Evolutionary conservation across 208 protist genomes (phyloP).

Genomic region (Spongospora subterranea): DNA sequence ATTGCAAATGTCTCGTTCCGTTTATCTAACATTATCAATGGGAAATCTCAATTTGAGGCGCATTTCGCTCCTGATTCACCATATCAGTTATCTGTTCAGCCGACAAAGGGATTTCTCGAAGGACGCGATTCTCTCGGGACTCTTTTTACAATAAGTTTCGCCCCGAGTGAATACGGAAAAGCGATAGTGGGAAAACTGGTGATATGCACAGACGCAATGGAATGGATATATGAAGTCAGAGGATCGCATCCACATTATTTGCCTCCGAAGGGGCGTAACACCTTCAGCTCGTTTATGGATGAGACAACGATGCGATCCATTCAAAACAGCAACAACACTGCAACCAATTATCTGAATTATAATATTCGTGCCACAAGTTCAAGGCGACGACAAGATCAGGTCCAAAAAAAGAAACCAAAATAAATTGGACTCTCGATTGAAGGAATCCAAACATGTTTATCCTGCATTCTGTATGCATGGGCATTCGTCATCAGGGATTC

Average conservation of each 20-base stretch:
- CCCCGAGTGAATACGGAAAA: not conserved
- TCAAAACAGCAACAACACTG: not conserved
- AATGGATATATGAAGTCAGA: slow-evolving; percentile 15
- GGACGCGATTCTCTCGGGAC: not conserved
- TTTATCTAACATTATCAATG: not conserved
- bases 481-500: no score
- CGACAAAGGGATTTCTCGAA: not conserved
- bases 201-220: slow-evolving; percentile 26
- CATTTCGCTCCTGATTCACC: not conserved
- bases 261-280: not conserved
- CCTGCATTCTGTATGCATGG: no score
- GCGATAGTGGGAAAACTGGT: not conserved
- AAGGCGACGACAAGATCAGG: not conserved
- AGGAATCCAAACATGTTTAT: no score
- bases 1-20: slow-evolving; percentile 6
- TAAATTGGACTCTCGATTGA: no score
- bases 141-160: not conserved
- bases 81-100: slow-evolving; percentile 18
- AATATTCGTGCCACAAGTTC: slow-evolving; percentile 26
- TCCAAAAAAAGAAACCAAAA: no score
- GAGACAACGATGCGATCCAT: not conserved
- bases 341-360: not conserved
- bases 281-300: slow-evolving; percentile 39
- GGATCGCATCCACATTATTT: slow-evolving; percentile 41
- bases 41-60: not conserved